Evolutionary conservation across 2,329 filamentous ascomycete species (phyloP).

Genomic region (Daldinia sp.): DNA sequence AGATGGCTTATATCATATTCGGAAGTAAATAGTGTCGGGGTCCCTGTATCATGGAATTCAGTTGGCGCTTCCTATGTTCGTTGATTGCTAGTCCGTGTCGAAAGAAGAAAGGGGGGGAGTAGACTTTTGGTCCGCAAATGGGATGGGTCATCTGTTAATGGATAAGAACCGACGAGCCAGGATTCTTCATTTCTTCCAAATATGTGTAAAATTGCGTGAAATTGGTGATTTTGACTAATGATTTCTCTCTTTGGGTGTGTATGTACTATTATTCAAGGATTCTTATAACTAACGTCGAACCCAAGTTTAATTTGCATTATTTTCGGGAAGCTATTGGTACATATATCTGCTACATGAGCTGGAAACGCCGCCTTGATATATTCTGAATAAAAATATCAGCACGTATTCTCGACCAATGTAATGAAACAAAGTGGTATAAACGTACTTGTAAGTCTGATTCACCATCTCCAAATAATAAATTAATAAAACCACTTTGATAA

Average conservation of each 20-base stretch:
- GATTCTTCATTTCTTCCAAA: constrained; percentile 1
- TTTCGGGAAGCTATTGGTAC: not conserved
- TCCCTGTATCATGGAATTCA: constrained; percentile 32
- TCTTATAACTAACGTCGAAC: not conserved
- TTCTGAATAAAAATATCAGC: not conserved
- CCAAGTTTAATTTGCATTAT: not conserved
- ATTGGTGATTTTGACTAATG: not conserved
- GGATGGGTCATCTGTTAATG: constrained; percentile 21
- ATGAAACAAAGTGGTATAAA: too few species aligned
- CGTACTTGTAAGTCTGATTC: too few species aligned
- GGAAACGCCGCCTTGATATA: too few species aligned
- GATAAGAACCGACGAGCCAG: constrained; percentile 26
- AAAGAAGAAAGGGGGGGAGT: not conserved
- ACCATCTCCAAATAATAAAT: too few species aligned
- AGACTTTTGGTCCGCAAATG: not conserved
- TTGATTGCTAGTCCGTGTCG: constrained; percentile 10
- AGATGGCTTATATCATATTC: constrained; percentile 22
- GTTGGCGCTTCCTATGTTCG: constrained; percentile 28
- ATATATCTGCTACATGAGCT: not conserved
- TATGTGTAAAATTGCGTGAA: not conserved
- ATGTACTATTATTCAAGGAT: not conserved
- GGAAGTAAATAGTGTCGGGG: constrained; percentile 26
- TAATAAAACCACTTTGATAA: too few species aligned
- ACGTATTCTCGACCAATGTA: too few species aligned
- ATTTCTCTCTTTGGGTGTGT: not conserved